Evolutionary conservation across 352 stramenopile species (phyloP), one percentile per base, ranked within the genome.

Genomic region (Phytophthora foliorum): DNA sequence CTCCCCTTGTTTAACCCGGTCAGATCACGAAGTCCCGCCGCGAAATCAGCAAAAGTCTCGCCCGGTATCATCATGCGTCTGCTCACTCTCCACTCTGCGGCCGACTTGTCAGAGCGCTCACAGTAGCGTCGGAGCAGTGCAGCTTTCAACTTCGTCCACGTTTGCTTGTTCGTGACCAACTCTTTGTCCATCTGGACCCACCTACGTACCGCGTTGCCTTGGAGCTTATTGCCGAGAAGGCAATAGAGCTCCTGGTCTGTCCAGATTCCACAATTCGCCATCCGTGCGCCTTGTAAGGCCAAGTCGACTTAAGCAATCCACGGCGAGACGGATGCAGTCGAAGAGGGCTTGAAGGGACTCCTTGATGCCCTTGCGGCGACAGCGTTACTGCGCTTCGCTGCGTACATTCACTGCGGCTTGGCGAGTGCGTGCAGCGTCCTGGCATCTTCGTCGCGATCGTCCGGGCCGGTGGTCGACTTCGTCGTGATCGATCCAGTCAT

Each of bases 131-230:
- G 3, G 2, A 50, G n/a, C 8, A 50, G 19, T 13, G 42, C n/a
- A 4, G 19, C 3, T 9, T 50, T 50, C 19, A 50, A 13, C 7
- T 9, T 29, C 9, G 42, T 50, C 42, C 42, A 50, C n/a, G 42
- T 50, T 2, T 13, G n/a, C 19, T 50, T 19, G 8, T 24, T 16
- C 7, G 19, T 50, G 3, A 19, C 4, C n/a, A 50, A 9, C 22
- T 50, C 42, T 17, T 50, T n/a, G 42, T 50, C 22, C 42, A 50
- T 50, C 31, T 50, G n/a, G 19, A 50, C 41, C 21, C 19, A 50
- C 42, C 42, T 31, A 7, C 19, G 6, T 7, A 19, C 42, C 42
- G 42, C 42, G 14, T 50, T 50, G 6, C 31, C 42, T 19, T 31
- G 10, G 2, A 50, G 11, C 42, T 50, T 50, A 19, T 50, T 50